Evolutionary conservation across 257 asterid genomes (phyloP).

Genomic region (Solanum peruvianum): DNA sequence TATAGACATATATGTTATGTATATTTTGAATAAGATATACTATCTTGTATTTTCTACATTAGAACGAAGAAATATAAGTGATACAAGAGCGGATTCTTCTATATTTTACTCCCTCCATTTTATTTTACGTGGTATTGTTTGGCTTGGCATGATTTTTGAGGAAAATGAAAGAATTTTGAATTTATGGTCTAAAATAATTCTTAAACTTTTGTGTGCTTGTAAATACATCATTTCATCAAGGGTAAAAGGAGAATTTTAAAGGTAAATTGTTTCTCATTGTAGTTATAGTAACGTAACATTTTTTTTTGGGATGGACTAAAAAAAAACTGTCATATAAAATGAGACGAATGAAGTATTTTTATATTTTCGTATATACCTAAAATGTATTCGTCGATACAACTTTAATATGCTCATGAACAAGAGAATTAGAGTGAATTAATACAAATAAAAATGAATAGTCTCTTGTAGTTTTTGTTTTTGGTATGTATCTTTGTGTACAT

Average conservation of each 20-base stretch:
- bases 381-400: neutral
- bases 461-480: too few relatives aligned
- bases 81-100: neutral
- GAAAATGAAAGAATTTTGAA: neutral
- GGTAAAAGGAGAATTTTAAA: neutral
- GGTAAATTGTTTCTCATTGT: neutral
- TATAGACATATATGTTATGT: too few relatives aligned
- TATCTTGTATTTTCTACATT: neutral
- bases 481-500: too few relatives aligned
- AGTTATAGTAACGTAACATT: neutral
- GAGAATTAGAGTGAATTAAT: too few relatives aligned
- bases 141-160: neutral
- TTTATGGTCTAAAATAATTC: too few relatives aligned
- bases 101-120: too few relatives aligned
- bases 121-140: neutral
- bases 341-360: neutral
- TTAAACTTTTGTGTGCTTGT: neutral
- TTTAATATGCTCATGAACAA: too few relatives aligned
- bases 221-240: neutral
- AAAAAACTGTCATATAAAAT: neutral
- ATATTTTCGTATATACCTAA: too few relatives aligned
- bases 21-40: too few relatives aligned
- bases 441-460: too few relatives aligned
- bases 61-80: neutral
- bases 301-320: too few relatives aligned